These are phyloP conservation scores for Hortaea sp. DNA, from an alignment of 2,329 filamentous ascomycete genomes.

Conservation along the genomic window DNA sequence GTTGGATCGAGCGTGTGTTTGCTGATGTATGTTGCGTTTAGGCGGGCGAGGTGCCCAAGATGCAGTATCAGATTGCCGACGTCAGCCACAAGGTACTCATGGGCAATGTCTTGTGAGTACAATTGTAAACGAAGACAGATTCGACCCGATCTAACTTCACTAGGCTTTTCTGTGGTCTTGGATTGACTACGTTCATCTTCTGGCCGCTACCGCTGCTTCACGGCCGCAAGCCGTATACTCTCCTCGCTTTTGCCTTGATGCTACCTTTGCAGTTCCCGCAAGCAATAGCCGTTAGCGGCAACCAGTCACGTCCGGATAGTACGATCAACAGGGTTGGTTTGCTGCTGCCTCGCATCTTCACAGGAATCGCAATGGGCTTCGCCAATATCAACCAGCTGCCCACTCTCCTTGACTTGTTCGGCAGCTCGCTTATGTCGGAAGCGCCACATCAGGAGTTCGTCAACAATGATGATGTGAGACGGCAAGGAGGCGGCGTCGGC, in stretches of 20 bases:
- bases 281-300: constrained; percentile 52
- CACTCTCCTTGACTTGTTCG: constrained; percentile 64
- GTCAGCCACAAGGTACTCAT: constrained; percentile 56
- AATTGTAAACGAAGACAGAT: neutral
- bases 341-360: constrained; percentile 53
- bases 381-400: constrained; percentile 68
- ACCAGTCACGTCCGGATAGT: constrained; percentile 44
- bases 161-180: constrained; percentile 58
- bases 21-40: constrained; percentile 8
- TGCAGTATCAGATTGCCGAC: constrained; percentile 67
- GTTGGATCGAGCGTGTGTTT: neutral
- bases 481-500: constrained; percentile 68
- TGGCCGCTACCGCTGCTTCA: constrained; percentile 69
- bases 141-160: neutral
- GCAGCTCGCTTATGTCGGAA: constrained; percentile 61
- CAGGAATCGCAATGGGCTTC: constrained; percentile 62
- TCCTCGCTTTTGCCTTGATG: constrained; percentile 56
- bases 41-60: constrained; percentile 66
- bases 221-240: constrained; percentile 67
- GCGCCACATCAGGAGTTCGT: constrained; percentile 65
- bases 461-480: constrained; percentile 55
- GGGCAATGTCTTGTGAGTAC: constrained; percentile 54
- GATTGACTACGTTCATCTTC: constrained; percentile 57
- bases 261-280: constrained; percentile 69
- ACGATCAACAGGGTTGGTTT: constrained; percentile 50